Evolutionary conservation across 176 grass and related monocot genomes (phyloP), one percentile per base, ranked within the genome.

Genomic region (Leersia perrieri): DNA sequence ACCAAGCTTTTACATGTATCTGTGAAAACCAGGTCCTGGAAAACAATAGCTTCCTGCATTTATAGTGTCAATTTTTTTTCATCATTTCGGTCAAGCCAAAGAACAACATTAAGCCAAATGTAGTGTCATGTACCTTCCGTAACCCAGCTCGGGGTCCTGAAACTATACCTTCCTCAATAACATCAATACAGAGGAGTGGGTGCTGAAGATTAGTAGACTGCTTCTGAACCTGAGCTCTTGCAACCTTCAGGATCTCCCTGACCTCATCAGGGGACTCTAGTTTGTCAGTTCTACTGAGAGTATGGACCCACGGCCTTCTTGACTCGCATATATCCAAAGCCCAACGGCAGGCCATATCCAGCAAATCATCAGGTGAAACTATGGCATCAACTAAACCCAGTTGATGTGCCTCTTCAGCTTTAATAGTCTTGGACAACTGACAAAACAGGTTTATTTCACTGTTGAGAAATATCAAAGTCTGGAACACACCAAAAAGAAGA

Each of bases 1-100:
- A 98, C 78, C 67, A 98, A 89, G 74, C 65, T 85, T 88, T 91
- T 98, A 90, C 92, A 94, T 7, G 92, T 98, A 83, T 98, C 90
- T 28, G 90, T 89, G 53, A 89, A 93, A 91, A 95, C 78, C 65
- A 95, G 92, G 16, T 33, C 32, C 77, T 89, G 86, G 82, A 92
- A 95, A 81, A 75, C 75, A 29, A 61, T 93, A 81, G 88, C 86
- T 88, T 98, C 95, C 95, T 98, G 83, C 72, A 81, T 89, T 66
- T 83, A 58, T 47, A 78, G 55, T 78, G 78, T n/a, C n/a, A 63
- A 84, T 62, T 15, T 47, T 47, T 18, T 47, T 18, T 25, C 15
- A 28, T 51, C 33, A 63, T 11, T 13, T 33, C n/a, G 63, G 73
- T 18, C 27, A 69, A 13, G 9, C 0, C 33, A 36, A 75, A 41